Evolutionary conservation across 495 filamentous ascomycete genomes (phyloP).

Genomic region (Schizothecium vesticola): DNA sequence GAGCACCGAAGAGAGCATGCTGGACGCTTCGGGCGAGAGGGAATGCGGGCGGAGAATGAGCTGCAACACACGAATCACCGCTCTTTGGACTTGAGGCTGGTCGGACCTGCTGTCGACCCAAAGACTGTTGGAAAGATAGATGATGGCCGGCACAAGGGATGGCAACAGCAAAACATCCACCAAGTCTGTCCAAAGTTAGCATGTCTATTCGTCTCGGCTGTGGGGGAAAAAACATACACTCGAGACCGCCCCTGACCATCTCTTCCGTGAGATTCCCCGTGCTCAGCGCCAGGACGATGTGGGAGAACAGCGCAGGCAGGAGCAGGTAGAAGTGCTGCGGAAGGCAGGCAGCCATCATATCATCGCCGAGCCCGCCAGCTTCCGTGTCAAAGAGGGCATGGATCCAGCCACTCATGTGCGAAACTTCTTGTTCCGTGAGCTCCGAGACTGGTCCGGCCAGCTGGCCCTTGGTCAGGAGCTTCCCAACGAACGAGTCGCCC

Average conservation of each 20-base stretch:
- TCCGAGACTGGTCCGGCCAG: slow-evolving; percentile 57
- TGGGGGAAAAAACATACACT: slow-evolving; percentile 54
- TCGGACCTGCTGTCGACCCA: slow-evolving; percentile 50
- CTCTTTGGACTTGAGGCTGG: slow-evolving; percentile 41
- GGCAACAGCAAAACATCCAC: slow-evolving; percentile 87
- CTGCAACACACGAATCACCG: slow-evolving; percentile 69
- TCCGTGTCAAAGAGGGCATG: slow-evolving; percentile 80
- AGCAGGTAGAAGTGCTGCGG: slow-evolving; percentile 92
- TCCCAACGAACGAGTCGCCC: slow-evolving; percentile 68
- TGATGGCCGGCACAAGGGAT: slow-evolving; percentile 73
- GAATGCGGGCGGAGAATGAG: slow-evolving; percentile 70
- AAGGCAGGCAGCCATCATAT: slow-evolving; percentile 83
- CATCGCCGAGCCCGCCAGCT: slow-evolving; percentile 66
- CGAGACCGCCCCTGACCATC: slow-evolving; percentile 77
- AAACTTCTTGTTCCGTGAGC: slow-evolving; percentile 66
- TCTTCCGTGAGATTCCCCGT: slow-evolving; percentile 68
- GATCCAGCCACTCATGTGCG: slow-evolving; percentile 79
- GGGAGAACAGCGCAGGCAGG: slow-evolving; percentile 82
- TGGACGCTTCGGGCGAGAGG: slow-evolving; percentile 71
- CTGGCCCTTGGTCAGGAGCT: slow-evolving; percentile 62
- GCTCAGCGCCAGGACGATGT: slow-evolving; percentile 72
- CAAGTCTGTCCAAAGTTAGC: slow-evolving; percentile 49
- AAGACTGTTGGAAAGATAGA: slow-evolving; percentile 76
- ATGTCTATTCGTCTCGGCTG: not conserved
- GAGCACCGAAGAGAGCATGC: slow-evolving; percentile 77